Evolutionary conservation across 345 rosid genomes (phyloP), one percentile per base, ranked within the genome.

Genomic region (Draba incana): DNA sequence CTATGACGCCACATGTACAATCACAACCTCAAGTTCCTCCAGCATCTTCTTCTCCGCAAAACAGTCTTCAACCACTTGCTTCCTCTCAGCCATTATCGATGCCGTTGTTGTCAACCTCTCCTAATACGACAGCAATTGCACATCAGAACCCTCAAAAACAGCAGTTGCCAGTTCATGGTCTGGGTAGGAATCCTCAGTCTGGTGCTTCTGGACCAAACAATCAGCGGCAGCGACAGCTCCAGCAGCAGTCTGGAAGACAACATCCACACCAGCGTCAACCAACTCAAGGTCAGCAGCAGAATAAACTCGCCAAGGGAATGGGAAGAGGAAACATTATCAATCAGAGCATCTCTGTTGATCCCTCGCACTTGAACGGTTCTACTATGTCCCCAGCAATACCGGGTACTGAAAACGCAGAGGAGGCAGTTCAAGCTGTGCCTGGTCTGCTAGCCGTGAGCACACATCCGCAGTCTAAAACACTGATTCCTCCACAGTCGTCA

Each of bases 201-300:
- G 79, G 70, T 72, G 76, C 75, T 56, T 70, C 81, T 70, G 71
- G 66, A 49, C 57, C 41, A 8, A 67, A 38, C 58, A 91, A 84
- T 85, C 97, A 86, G 57, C 84, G 92, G 15, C 99, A 82, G 63
- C 81, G 85, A 27, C 78, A 60, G 38, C 57, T 30, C 45, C 78
- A 67, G 52, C 90, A 84, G 81, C 97, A 85, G 74, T 67, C 96
- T 75, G 92, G 84, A 62, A 77, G 92, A 76, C 83, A 76, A 27
- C 97, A 91, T 70, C 97, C 96, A 81, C 90, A 79, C 53, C 92
- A 86, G 69, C 84, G 91, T 62, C 92, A 82, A 16, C 84, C 77
- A 49, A 46, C 81, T 9, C 88, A 80, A 62, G 80, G 85, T 35
- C 82, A 83, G 37, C 97, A 86, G 71, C 96, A 83, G 62, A 71